Percentiles rank a stretch among this genome's conserved stretches.
phyloP scores from a whole-genome alignment of 495 filamentous ascomycete genomes.

The Copromyces sp. region DNA sequence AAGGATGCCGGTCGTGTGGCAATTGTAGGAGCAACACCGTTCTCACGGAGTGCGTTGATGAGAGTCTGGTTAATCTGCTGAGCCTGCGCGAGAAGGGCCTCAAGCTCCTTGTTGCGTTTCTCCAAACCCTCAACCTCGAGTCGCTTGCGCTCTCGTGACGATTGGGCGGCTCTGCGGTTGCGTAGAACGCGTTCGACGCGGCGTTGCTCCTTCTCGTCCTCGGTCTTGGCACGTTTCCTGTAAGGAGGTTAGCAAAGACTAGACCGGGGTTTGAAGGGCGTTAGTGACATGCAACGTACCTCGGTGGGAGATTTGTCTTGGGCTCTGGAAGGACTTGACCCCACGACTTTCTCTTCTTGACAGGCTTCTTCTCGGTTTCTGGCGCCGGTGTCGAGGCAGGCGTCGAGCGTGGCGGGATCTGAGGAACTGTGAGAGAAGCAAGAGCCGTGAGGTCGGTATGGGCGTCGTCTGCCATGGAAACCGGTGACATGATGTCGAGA shows the following conservation, averaged over 20 bases:
- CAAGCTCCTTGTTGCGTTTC: conserved; percentile 60
- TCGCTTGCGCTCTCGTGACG: conserved; percentile 89
- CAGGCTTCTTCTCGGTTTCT: conserved; percentile 57
- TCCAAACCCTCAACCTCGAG: conserved; percentile 87
- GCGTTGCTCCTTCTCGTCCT: conserved; percentile 97
- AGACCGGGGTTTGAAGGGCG: not conserved
- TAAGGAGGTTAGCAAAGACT: conserved; percentile 6
- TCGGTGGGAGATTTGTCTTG: conserved; percentile 91
- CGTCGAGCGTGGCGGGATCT: conserved; percentile 4
- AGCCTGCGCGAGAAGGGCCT: conserved; percentile 51
- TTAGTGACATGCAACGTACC: conserved; percentile 45
- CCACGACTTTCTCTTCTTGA: conserved; percentile 98
- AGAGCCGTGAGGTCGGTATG: conserved; percentile 10
- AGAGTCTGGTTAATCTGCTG: conserved; percentile 57
- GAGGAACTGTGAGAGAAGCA: conserved; percentile 8
- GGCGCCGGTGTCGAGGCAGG: conserved; percentile 13
- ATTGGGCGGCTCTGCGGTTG: conserved; percentile 92
- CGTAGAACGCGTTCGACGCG: conserved; percentile 94
- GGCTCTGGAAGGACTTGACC: conserved; percentile 93
- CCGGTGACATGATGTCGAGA: conserved; percentile 37
- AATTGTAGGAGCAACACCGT: conserved; percentile 32
- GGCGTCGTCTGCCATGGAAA: conserved; percentile 27
- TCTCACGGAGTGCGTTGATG: conserved; percentile 52
- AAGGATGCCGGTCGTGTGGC: conserved; percentile 9
- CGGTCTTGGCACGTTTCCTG: conserved; percentile 96